Base-by-base conservation (phyloP, 192 early-diverging fungal genomes). In the Martensiomyces pterosporus region DNA sequence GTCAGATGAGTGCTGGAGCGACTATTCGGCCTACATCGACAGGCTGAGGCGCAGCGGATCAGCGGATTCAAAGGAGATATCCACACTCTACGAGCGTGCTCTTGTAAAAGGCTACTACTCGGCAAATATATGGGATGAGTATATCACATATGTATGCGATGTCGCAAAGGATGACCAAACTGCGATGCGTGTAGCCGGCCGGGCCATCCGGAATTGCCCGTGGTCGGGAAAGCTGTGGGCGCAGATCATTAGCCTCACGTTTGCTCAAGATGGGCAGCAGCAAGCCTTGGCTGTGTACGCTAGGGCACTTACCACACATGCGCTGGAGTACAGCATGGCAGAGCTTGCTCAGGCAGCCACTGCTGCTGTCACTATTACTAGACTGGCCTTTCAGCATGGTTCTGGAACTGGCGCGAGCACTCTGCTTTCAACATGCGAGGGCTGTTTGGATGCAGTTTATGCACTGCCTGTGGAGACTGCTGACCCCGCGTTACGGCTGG, bases 161-260 rank as follows among this genome's bases (percentile, higher is more conserved):
- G 23, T 29, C 13, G 15, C 24, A 3, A 50, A 43, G 7, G 47
- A 52, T 34, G 13, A 7, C 14, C 26, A 27, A 12, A 40, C 22
- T 8, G 55, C 51, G 2, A 25, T 59, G 24, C 15, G 9, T n/a
- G 22, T 52, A n/a, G 47, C 56, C 2, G 29, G 36, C 4, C 47
- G 60, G 10, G 67, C 55, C 0, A 18, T 58, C 24, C 47, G 60
- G 9, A 59, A 55, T 45, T 71, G 67, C 16, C 60, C 60, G 18
- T 71, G 67, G 67, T 71, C 67, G 24, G 67, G 67, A 4, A 55
- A 43, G 39, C 42, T 63, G 27, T 71, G 67, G 67, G 67, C 60
- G n/a, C 67, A 71, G 37, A 27, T 44, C 0, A 15, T 63, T 3
- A 27, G 34, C 2, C 33, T 50, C 34, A 43, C 55, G 4, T 60